A percentile compares a stretch with the other conserved stretches of the same genome.
Conservation (phyloP, 805 yeast genomes). For the Candida schatavii region DNA sequence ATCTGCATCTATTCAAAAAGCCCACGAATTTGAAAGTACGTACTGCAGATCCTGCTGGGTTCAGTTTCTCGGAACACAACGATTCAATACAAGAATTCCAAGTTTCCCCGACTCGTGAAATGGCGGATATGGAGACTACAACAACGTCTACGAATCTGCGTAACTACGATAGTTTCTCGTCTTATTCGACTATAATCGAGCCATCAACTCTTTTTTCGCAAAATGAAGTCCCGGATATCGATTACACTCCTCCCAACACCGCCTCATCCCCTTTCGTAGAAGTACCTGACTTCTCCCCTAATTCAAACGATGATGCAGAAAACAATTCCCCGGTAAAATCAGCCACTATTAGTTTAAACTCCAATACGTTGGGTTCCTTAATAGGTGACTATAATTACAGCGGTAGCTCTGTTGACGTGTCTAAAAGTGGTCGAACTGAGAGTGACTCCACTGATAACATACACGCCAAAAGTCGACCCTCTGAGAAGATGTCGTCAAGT, state of each 20-base stretch:
- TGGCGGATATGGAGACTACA: background rate
- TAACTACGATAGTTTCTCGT: constrained; percentile 2
- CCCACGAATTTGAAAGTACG: background rate
- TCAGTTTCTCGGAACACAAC: constrained; percentile 26
- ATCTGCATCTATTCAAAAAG: background rate
- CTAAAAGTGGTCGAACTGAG: background rate
- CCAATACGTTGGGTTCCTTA: constrained; percentile 27
- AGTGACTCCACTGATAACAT: constrained; percentile 4
- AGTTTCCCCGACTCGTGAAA: constrained; percentile 14
- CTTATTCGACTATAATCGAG: constrained; percentile 1
- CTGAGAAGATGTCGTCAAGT: background rate
- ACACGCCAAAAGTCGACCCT: constrained; percentile 1
- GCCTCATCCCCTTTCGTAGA: constrained; percentile 15
- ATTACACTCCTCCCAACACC: background rate
- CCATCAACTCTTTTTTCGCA: background rate
- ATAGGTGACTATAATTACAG: constrained; percentile 29
- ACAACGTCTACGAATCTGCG: background rate
- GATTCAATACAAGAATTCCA: constrained; percentile 20
- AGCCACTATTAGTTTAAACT: constrained; percentile 14
- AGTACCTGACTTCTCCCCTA: constrained; percentile 9
- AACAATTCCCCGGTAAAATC: constrained; percentile 20
- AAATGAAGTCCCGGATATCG: background rate
- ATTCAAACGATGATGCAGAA: constrained; percentile 5
- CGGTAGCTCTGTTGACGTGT: constrained; percentile 17
- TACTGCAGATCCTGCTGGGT: constrained; percentile 7